Conservation (phyloP, 2,329 filamentous ascomycete genomes). For the Epicoccum nigrum region DNA sequence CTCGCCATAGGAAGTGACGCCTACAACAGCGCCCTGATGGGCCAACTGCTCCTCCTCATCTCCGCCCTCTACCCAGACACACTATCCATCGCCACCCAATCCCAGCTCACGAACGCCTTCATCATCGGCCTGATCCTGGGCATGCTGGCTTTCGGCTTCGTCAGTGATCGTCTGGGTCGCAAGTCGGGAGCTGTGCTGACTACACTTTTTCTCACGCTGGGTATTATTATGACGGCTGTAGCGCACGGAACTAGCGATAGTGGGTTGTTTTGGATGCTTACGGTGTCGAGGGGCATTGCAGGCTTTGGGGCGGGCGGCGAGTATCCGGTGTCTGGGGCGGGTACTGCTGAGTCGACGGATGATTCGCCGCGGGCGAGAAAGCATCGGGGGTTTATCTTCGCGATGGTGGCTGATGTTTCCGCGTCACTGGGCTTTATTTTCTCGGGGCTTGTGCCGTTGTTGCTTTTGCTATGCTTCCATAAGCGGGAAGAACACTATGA, state of each 20-base stretch:
- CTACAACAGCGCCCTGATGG: constrained; percentile 47
- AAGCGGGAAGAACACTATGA: constrained; percentile 50
- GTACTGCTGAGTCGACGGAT: constrained; percentile 61
- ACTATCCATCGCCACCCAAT: constrained; percentile 32
- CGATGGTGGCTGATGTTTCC: constrained; percentile 61
- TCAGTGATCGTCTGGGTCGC: constrained; percentile 43
- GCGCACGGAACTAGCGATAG: constrained; percentile 33
- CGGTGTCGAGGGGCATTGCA: constrained; percentile 53
- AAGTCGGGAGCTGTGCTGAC: constrained; percentile 44
- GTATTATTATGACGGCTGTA: constrained; percentile 40
- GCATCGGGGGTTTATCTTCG: constrained; percentile 62
- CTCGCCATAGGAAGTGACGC: constrained; percentile 46
- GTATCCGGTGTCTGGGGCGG: constrained; percentile 59
- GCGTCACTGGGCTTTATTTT: constrained; percentile 59
- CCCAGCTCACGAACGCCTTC: constrained; percentile 45
- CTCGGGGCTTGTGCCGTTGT: constrained; percentile 57
- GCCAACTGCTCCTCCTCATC: constrained; percentile 41
- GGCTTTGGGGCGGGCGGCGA: constrained; percentile 53
- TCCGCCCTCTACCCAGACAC: constrained; percentile 42
- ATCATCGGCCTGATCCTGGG: constrained; percentile 44
- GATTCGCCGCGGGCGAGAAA: constrained; percentile 54
- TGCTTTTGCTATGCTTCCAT: constrained; percentile 58
- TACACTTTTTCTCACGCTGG: constrained; percentile 40
- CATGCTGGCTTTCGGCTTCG: constrained; percentile 42
- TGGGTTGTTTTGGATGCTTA: constrained; percentile 52